Conservation (phyloP, 1,284 basidiomycete species). For the Tetrapyrgos nigripes region DNA sequence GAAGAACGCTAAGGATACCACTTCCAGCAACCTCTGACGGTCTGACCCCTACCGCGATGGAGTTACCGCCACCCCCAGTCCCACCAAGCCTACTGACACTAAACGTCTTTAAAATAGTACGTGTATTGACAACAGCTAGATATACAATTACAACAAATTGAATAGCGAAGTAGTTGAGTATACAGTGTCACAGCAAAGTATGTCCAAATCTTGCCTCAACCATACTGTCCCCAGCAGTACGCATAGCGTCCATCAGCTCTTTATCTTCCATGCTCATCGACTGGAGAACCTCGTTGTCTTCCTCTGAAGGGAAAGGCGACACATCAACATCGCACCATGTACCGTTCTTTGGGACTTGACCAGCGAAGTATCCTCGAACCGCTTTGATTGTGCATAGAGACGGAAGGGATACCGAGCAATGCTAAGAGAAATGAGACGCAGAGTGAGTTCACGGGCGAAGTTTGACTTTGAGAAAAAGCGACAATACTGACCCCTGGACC, state of each 20-base stretch:
- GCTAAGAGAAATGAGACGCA: conserved; percentile 17
- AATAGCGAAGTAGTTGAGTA: no score
- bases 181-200: no score
- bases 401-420: conserved; percentile 24
- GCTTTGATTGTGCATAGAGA: conserved; percentile 26
- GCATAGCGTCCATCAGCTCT: conserved; percentile 31
- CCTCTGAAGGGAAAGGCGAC: conserved; percentile 14
- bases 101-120: no score
- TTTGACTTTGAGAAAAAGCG: conserved; percentile 4
- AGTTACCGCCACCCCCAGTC: no score
- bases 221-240: conserved; percentile 27
- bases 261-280: conserved; percentile 7
- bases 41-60: no score
- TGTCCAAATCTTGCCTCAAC: conserved; percentile 14
- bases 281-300: background rate
- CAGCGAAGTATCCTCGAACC: conserved; percentile 25
- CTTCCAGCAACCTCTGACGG: no score
- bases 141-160: no score
- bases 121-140: no score
- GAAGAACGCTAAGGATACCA: no score
- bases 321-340: conserved; percentile 22
- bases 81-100: no score
- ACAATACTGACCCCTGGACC: conserved; percentile 27
- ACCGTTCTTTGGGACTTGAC: conserved; percentile 26
- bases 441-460: background rate